These are phyloP conservation scores for Drechslerella dactyloides DNA, from an alignment of 2,329 filamentous ascomycete species.

Conservation along the genomic window DNA sequence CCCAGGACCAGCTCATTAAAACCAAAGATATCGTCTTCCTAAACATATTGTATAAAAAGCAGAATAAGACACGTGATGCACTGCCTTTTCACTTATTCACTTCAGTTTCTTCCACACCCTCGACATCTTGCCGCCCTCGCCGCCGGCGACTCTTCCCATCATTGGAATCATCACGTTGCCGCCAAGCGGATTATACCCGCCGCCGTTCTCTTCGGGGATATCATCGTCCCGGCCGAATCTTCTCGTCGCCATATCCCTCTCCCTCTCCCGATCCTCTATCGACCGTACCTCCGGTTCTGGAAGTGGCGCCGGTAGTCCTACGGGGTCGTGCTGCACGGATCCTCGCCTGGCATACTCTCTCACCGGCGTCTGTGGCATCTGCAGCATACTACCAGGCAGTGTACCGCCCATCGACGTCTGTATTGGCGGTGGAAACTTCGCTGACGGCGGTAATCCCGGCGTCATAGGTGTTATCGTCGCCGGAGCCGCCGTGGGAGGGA, in stretches of 20 bases:
- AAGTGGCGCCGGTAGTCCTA: slow-evolving; percentile 38
- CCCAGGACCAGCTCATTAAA: too few species aligned
- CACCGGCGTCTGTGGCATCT: slow-evolving; percentile 30
- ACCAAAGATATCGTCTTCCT: too few species aligned
- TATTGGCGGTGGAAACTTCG: slow-evolving; percentile 43
- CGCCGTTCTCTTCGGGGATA: slow-evolving; percentile 23
- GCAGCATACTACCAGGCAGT: background rate
- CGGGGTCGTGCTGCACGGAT: slow-evolving; percentile 25
- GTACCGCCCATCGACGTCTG: slow-evolving; percentile 34
- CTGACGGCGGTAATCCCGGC: slow-evolving; percentile 34
- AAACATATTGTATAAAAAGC: too few species aligned
- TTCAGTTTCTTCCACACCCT: slow-evolving; percentile 49
- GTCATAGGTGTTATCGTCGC: slow-evolving; percentile 46
- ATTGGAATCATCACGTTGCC: slow-evolving; percentile 47
- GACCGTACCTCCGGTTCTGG: slow-evolving; percentile 5
- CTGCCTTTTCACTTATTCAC: background rate
- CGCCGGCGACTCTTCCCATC: background rate
- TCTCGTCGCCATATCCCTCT: slow-evolving; percentile 4
- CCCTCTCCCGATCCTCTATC: background rate
- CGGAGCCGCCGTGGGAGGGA: slow-evolving; percentile 14
- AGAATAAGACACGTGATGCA: background rate
- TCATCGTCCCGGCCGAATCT: slow-evolving; percentile 39
- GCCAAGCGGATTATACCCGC: slow-evolving; percentile 40
- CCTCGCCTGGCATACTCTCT: slow-evolving; percentile 26
- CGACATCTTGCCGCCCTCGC: slow-evolving; percentile 40